These are phyloP conservation scores for Hura crepitans DNA, from an alignment of 441 rosid species.

Conservation along the genomic window DNA sequence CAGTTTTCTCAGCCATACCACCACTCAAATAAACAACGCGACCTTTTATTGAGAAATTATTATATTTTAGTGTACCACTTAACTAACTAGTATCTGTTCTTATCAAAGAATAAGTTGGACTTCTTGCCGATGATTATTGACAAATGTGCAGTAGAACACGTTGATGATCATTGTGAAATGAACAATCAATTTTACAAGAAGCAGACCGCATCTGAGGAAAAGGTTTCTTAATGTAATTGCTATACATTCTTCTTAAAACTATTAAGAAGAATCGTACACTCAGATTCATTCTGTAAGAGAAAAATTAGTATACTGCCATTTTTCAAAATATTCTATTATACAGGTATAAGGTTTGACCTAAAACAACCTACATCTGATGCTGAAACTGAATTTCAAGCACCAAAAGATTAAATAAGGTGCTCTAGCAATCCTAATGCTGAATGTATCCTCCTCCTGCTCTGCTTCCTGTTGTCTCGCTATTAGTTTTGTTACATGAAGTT, in stretches of 20 bases:
- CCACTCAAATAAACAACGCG: too few species aligned
- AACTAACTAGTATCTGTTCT: neutral
- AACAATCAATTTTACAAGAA: neutral
- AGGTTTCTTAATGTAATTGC: neutral
- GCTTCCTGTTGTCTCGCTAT: conserved; percentile 4
- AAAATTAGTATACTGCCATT: conserved; percentile 1
- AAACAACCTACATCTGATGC: conserved; percentile 9
- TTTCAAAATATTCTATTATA: conserved; percentile 1
- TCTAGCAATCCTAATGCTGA: neutral
- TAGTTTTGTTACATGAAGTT: neutral
- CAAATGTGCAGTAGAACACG: too few species aligned
- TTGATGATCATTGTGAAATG: neutral
- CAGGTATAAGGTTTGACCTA: conserved; percentile 3
- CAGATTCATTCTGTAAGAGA: neutral
- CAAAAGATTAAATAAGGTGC: neutral
- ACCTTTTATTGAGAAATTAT: too few species aligned
- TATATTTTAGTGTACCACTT: neutral
- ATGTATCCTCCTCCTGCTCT: conserved; percentile 13
- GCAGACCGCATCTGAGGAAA: too few species aligned
- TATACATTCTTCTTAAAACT: neutral
- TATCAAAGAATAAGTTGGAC: neutral
- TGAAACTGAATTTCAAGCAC: neutral
- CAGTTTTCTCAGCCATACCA: conserved; percentile 17
- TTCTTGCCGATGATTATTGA: neutral
- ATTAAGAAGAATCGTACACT: neutral